These are phyloP conservation scores for Hypoxylon perforatum DNA, from an alignment of 495 filamentous ascomycete genomes.

Conservation along the genomic window DNA sequence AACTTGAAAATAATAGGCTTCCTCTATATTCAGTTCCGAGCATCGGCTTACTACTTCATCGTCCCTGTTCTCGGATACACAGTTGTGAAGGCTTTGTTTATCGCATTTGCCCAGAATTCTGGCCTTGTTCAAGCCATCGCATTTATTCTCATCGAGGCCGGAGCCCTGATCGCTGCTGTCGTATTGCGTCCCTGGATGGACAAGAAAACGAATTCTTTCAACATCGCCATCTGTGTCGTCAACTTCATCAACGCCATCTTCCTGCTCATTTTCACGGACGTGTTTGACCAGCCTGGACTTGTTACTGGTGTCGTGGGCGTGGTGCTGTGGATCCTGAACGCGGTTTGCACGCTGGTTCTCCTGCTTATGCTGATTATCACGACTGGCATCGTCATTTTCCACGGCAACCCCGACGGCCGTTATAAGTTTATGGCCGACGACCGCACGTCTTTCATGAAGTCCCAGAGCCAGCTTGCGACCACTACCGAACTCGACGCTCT, in stretches of 20 bases:
- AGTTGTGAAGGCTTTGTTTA: constrained; percentile 88
- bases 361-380: constrained; percentile 88
- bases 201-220: constrained; percentile 97
- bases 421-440: constrained; percentile 98
- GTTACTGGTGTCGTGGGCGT: constrained; percentile 95
- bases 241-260: constrained; percentile 94
- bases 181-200: constrained; percentile 97
- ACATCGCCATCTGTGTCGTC: constrained; percentile 88
- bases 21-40: constrained; percentile 96
- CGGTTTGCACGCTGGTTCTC: constrained; percentile 86
- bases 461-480: constrained; percentile 79
- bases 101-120: constrained; percentile 80
- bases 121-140: constrained; percentile 85
- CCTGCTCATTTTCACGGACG: constrained; percentile 79
- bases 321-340: constrained; percentile 92
- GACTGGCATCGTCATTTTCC: constrained; percentile 82
- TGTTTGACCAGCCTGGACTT: constrained; percentile 85
- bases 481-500: constrained; percentile 90
- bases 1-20: constrained; percentile 63
- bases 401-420: constrained; percentile 94
- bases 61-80: constrained; percentile 83
- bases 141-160: constrained; percentile 86
- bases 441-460: constrained; percentile 98
- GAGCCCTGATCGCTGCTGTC: constrained; percentile 78
- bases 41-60: constrained; percentile 97